Conservation (phyloP, 768 basidiomycete genomes). For the Pleurotus eryngii region DNA sequence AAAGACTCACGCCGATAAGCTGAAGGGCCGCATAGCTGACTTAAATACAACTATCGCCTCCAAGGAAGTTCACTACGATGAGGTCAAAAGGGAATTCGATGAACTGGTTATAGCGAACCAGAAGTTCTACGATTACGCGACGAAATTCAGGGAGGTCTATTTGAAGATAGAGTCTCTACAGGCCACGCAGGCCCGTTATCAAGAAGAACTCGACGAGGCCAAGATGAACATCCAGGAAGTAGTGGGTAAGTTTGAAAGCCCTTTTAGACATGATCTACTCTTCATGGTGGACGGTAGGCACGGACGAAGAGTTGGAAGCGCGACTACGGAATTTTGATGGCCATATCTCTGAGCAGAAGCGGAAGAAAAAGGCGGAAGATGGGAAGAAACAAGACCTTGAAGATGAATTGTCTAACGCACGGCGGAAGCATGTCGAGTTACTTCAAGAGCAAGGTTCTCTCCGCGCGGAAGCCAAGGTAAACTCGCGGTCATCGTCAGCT, state of each 20-base stretch:
- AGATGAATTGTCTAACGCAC: constrained; percentile 49
- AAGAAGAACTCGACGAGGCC: constrained; percentile 59
- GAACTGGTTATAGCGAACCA: constrained; percentile 63
- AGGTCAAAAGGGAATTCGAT: constrained; percentile 64
- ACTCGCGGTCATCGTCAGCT: not conserved
- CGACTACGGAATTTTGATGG: constrained; percentile 59
- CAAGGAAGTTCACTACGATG: constrained; percentile 75
- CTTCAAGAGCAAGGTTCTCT: constrained; percentile 65
- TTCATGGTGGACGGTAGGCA: constrained; percentile 38
- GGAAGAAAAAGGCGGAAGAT: constrained; percentile 44
- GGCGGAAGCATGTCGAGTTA: constrained; percentile 52
- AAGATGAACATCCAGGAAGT: constrained; percentile 66
- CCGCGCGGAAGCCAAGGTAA: constrained; percentile 70
- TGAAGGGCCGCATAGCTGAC: constrained; percentile 62
- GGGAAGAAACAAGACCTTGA: constrained; percentile 58
- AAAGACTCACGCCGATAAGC: constrained; percentile 84
- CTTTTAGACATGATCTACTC: no score
- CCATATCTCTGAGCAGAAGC: constrained; percentile 48
- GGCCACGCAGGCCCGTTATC: constrained; percentile 56
- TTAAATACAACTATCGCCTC: constrained; percentile 57
- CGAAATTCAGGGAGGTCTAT: constrained; percentile 84
- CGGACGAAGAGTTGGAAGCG: constrained; percentile 65
- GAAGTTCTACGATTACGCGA: constrained; percentile 78
- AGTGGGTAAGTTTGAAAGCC: constrained; percentile 42
- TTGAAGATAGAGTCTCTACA: constrained; percentile 62